These are phyloP conservation scores for Phoma sp. DNA, from an alignment of 2,329 filamentous ascomycete species.

Conservation along the genomic window DNA sequence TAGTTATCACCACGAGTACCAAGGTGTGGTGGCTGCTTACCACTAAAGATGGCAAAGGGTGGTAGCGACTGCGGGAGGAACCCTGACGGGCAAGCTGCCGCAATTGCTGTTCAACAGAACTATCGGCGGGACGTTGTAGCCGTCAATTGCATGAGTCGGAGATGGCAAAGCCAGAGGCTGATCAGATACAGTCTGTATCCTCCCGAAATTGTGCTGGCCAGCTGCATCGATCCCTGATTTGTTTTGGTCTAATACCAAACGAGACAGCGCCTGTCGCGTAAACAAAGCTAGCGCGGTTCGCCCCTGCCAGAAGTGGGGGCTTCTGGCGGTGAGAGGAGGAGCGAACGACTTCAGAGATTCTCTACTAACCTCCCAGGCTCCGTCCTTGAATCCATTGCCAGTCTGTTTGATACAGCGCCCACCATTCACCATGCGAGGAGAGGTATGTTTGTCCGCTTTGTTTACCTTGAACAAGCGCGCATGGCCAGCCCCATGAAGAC, in stretches of 20 bases:
- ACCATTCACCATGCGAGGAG: constrained; percentile 48
- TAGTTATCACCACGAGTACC: not conserved
- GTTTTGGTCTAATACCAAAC: constrained; percentile 6
- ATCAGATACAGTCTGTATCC: not conserved
- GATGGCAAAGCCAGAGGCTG: not conserved
- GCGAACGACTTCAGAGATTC: constrained; percentile 20
- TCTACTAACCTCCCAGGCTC: constrained; percentile 21
- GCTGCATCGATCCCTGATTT: constrained; percentile 6
- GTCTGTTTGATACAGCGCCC: constrained; percentile 45
- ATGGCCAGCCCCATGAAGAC: not conserved
- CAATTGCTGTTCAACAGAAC: constrained; percentile 1
- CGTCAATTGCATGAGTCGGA: not conserved
- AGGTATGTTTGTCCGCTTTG: constrained; percentile 39
- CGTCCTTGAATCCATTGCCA: constrained; percentile 28
- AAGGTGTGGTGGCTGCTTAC: not conserved
- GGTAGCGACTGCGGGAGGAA: constrained; percentile 11
- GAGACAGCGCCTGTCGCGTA: constrained; percentile 13
- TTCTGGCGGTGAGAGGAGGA: constrained; percentile 17
- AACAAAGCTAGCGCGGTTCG: constrained; percentile 12
- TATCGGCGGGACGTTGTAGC: not conserved
- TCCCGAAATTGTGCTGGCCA: not conserved
- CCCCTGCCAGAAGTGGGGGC: constrained; percentile 13
- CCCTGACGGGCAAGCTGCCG: constrained; percentile 2
- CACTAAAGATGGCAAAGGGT: not conserved
- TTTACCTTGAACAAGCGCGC: constrained; percentile 39